Evolutionary conservation across 2,329 filamentous ascomycete species (phyloP).

Genomic region (Colletotrichum simmondsii): DNA sequence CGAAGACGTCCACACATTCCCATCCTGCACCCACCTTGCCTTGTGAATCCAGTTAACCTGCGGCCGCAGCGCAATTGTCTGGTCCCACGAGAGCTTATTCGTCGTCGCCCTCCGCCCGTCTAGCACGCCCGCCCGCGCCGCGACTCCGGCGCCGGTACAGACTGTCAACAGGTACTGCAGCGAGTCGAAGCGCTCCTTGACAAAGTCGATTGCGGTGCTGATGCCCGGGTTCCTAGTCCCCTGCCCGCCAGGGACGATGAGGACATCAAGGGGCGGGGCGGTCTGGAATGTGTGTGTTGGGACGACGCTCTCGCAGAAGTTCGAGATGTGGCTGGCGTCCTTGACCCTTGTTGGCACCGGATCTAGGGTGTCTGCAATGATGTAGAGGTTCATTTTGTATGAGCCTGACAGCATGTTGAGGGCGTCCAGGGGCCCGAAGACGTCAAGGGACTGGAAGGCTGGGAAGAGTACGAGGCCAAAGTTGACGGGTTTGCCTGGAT

Average conservation of each 20-base stretch:
- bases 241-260: conserved; percentile 66
- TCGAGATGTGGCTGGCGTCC: neutral
- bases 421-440: conserved; percentile 49
- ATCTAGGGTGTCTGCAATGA: conserved; percentile 33
- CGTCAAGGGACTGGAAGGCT: conserved; percentile 50
- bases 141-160: conserved; percentile 65
- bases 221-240: conserved; percentile 49
- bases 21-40: conserved; percentile 69
- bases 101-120: conserved; percentile 65
- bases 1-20: conserved; percentile 67
- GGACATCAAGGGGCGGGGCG: conserved; percentile 60
- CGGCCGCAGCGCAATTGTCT: conserved; percentile 50
- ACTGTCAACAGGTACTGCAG: conserved; percentile 64
- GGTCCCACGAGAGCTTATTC: conserved; percentile 63
- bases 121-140: conserved; percentile 63
- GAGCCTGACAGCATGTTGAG: conserved; percentile 41
- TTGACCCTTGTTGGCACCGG: conserved; percentile 30
- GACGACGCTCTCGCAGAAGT: conserved; percentile 34
- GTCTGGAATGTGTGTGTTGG: conserved; percentile 53
- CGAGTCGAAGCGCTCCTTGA: conserved; percentile 48
- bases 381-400: conserved; percentile 32
- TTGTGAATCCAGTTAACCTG: conserved; percentile 61
- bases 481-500: conserved; percentile 33
- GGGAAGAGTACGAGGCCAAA: conserved; percentile 48
- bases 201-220: conserved; percentile 50